Evolutionary conservation across 805 yeast species (phyloP), one percentile per base, ranked within the genome.

Genomic region (Vanderwaltozyma tropicalis): DNA sequence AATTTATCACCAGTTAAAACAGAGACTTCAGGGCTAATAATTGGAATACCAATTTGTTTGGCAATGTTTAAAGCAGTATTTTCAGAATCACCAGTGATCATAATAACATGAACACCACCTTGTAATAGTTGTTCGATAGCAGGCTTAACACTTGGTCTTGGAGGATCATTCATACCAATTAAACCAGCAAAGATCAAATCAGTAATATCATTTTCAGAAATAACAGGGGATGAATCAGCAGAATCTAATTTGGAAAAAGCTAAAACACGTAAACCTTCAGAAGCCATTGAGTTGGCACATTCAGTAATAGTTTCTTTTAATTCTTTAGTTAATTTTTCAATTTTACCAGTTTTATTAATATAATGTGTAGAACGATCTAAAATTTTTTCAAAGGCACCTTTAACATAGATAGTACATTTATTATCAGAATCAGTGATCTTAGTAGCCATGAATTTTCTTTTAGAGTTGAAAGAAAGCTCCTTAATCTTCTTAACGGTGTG

Each of bases 101-200:
- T 92, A 36, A 92, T 84, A n/a, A 92, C 86, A 53, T 86, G 94
- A 30, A 92, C 98, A 31, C 97, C 95, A 44, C 97, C 96, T 53
- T 78, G 78, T 67, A 87, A 69, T 40, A 92, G 69, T 45, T 77
- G 69, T 28, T 82, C 72, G 41, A 92, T 74, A 2, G 96, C 82
- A 35, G 69, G 66, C 34, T 75, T 72, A 3, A 92, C 97, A 44
- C 80, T 78, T 9, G 88, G 81, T 53, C 98, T 76, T 40, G 99
- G 99, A 9, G 99, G 99, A 62, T 92, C 99, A 51, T 85, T 86
- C 95, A 92, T 87, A 39, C 96, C 97, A 45, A 86, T 69, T 32
- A 92, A 63, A 11, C 99, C 99, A 46, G 83, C 72, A 53, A 89
- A 89, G 2, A 74, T 67, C 47, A 92, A 67, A 20, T 74, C 79